phyloP scores from a whole-genome alignment of 345 rosid species.

The Pelargonium nanum region DNA sequence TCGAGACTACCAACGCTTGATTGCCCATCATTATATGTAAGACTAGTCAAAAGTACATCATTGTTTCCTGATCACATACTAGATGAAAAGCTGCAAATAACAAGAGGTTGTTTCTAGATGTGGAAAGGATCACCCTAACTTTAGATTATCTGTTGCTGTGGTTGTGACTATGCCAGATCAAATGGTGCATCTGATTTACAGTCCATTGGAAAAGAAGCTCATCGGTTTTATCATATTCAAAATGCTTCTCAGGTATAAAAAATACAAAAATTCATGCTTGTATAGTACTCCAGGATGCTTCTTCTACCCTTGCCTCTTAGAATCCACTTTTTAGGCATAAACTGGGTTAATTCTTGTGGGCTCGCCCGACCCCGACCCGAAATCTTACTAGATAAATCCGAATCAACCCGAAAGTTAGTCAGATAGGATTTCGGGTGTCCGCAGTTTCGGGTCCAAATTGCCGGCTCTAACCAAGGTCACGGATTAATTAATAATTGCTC shows the following conservation, averaged over 20 bases:
- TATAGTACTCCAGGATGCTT: not conserved
- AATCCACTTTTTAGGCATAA: not conserved
- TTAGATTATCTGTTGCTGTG: conserved; percentile 11
- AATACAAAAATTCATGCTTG: conserved; percentile 4
- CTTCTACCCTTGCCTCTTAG: no score
- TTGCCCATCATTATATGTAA: conserved; percentile 46
- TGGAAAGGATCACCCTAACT: not conserved
- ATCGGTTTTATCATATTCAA: conserved; percentile 65
- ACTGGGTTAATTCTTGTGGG: no score
- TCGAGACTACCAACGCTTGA: conserved; percentile 76
- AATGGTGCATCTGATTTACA: conserved; percentile 30
- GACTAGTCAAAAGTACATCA: conserved; percentile 11
- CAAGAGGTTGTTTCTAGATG: not conserved
- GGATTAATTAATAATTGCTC: no score
- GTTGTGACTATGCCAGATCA: conserved; percentile 29
- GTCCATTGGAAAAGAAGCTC: conserved; percentile 29
- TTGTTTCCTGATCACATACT: not conserved
- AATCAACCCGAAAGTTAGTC: no score
- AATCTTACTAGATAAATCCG: no score
- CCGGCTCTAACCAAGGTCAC: no score
- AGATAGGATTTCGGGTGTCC: no score
- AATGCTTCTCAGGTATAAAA: conserved; percentile 64
- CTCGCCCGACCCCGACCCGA: no score
- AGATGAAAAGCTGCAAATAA: not conserved
- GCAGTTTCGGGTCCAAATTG: no score